Percentiles rank a stretch among this genome's conserved stretches.
Evolutionary conservation across 345 rosid species (phyloP).

Genomic region (Litchi chinensis): DNA sequence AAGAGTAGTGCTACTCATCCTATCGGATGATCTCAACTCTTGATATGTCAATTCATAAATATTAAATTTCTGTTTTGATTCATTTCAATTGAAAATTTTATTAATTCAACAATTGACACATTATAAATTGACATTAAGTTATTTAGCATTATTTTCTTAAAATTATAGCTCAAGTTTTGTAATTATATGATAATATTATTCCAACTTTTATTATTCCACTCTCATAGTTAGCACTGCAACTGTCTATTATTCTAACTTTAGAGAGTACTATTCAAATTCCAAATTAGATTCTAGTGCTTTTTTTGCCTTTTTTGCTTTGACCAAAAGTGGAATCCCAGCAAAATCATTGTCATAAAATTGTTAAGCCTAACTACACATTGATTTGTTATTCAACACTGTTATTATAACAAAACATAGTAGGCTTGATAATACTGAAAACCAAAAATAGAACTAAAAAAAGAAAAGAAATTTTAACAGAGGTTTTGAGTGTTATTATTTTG

Average conservation of each 20-base stretch:
- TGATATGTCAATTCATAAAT: too few species aligned
- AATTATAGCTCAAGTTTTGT: not conserved
- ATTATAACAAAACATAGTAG: too few species aligned
- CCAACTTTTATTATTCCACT: not conserved
- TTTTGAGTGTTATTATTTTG: too few species aligned
- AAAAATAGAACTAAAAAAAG: too few species aligned
- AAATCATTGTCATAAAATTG: not conserved
- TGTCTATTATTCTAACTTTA: not conserved
- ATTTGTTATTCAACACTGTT: not conserved
- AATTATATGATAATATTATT: not conserved
- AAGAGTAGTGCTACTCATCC: too few species aligned
- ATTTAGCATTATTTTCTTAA: not conserved
- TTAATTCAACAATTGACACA: too few species aligned
- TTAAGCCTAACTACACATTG: not conserved
- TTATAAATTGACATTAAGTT: too few species aligned
- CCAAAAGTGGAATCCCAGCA: not conserved
- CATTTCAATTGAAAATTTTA: too few species aligned
- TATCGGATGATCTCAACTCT: too few species aligned
- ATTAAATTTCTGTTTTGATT: too few species aligned
- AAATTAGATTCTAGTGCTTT: not conserved
- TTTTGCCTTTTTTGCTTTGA: not conserved
- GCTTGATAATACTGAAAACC: too few species aligned
- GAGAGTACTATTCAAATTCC: slow-evolving; percentile 12
- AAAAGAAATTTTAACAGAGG: too few species aligned
- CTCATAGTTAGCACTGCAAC: not conserved